Evolutionary conservation across 306 rosid genomes (phyloP), one percentile per base, ranked within the genome.

Genomic region (Lablab purpureus): DNA sequence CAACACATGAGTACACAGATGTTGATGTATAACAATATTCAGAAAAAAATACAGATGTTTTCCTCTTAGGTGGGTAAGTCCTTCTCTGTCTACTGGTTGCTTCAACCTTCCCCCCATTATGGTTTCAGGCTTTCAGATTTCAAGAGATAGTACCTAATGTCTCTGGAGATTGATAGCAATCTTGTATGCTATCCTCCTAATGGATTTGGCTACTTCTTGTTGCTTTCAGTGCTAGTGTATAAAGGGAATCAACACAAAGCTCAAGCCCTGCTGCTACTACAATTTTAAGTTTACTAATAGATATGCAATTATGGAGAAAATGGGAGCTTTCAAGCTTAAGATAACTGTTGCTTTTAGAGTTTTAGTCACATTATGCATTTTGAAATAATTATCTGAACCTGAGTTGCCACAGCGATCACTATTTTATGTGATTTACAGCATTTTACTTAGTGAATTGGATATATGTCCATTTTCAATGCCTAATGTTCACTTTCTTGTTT

Each of bases 401-500:
- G 5, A 22, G 13, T 50, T 76, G 71, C 8, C 8, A 18, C 3
- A 62, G 19, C 14, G 62, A 65, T 64, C 3, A 66, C 64, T 22
- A 7, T 65, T 66, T 66, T 30, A 58, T 81, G 77, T 72, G 52
- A 56, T 63, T 59, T 75, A 2, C 30, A 27, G 30, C 45, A 40
- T 73, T 62, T 71, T 58, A 56, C 21, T 63, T 58, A 7, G 23
- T 36, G 68, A 73, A 6, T 65, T 18, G 32, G 34, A 45, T 19
- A 45, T 19, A 46, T 36, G 25, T 40, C 9, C n/a, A 40, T 7
- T 59, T 50, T 32, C 28, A 9, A 12, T 75, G 76, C 77, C 79
- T 75, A 40, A 72, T 85, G 77, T 72, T 80, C 43, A 25, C 41
- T 78, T 45, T 71, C 47, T 64, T 85, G 46, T 65, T 82, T 65